These are phyloP conservation scores for Schwanniomyces occidentalis DNA, from an alignment of 805 yeast genomes.

Conservation along the genomic window DNA sequence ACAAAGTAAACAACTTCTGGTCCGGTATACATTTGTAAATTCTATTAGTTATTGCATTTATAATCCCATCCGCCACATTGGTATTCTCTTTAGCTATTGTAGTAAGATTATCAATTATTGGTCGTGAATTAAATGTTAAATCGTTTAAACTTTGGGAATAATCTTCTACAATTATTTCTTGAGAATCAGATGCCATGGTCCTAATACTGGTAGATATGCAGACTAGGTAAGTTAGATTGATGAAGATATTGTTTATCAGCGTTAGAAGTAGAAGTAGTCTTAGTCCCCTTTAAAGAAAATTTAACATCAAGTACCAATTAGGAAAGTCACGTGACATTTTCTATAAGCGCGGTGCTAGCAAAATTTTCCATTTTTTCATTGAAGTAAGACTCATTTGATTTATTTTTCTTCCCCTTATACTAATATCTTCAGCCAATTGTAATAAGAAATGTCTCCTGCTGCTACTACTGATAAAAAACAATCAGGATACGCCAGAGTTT, in stretches of 20 bases:
- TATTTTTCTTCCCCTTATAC: too few species aligned
- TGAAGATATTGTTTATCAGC: too few species aligned
- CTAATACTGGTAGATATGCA: too few species aligned
- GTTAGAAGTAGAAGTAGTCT: too few species aligned
- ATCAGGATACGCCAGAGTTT: slow-evolving; percentile 83
- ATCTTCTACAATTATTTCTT: slow-evolving; percentile 41
- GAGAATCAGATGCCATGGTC: slow-evolving; percentile 7
- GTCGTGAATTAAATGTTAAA: slow-evolving; percentile 84
- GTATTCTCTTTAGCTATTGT: slow-evolving; percentile 83
- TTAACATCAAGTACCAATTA: slow-evolving; percentile 2
- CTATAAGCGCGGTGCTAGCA: slow-evolving; percentile 7
- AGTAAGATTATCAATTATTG: slow-evolving; percentile 84
- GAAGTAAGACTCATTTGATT: too few species aligned
- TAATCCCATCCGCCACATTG: slow-evolving; percentile 72
- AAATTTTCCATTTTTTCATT: slow-evolving; percentile 3
- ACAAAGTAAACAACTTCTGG: slow-evolving; percentile 81
- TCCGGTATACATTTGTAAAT: slow-evolving; percentile 76
- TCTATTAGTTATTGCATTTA: slow-evolving; percentile 72
- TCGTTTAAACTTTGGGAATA: slow-evolving; percentile 71
- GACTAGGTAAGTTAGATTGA: too few species aligned
- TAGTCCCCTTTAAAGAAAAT: not conserved
- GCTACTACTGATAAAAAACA: slow-evolving; percentile 69
- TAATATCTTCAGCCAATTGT: too few species aligned
- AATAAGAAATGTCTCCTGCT: slow-evolving; percentile 32
- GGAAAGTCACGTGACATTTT: slow-evolving; percentile 5